Conservation (phyloP, 768 basidiomycete genomes). For the Leccinellum albellum region DNA sequence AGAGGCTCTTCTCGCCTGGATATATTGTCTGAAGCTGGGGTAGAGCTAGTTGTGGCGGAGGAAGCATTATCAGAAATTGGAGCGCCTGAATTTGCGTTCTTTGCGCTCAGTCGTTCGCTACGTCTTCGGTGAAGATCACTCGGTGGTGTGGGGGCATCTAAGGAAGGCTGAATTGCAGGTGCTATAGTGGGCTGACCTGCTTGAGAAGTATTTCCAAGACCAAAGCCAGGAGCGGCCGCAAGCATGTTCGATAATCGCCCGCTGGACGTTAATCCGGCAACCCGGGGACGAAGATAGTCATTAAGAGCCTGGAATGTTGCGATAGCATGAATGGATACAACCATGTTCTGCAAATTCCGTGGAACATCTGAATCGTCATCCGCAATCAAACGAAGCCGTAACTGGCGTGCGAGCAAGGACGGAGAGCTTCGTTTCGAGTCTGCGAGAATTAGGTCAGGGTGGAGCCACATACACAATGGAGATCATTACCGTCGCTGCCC, state of each 20-base stretch:
- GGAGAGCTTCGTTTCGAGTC: conserved; percentile 91
- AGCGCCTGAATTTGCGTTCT: conserved; percentile 37
- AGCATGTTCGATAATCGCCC: conserved; percentile 82
- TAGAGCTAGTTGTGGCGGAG: conserved; percentile 22
- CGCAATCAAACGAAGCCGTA: conserved; percentile 86
- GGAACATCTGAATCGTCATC: conserved; percentile 89
- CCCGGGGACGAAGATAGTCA: conserved; percentile 90
- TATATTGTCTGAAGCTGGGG: conserved; percentile 25
- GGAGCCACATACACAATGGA: neutral
- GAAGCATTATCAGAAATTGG: conserved; percentile 13
- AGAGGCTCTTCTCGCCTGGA: conserved; percentile 45
- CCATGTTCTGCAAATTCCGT: conserved; percentile 80
- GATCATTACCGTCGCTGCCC: conserved; percentile 64
- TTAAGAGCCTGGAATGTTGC: conserved; percentile 97
- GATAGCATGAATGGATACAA: conserved; percentile 96
- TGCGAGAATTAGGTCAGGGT: conserved; percentile 24
- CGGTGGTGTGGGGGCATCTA: conserved; percentile 34
- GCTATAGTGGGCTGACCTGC: conserved; percentile 31
- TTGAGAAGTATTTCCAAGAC: conserved; percentile 44
- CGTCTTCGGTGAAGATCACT: conserved; percentile 60
- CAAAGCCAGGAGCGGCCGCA: conserved; percentile 72
- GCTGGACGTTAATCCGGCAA: conserved; percentile 64
- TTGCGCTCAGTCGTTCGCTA: conserved; percentile 79
- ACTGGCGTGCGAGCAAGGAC: conserved; percentile 85
- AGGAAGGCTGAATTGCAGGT: conserved; percentile 22